These are phyloP conservation scores for Apocynum venetum DNA, from an alignment of 257 asterid genomes.

Conservation along the genomic window DNA sequence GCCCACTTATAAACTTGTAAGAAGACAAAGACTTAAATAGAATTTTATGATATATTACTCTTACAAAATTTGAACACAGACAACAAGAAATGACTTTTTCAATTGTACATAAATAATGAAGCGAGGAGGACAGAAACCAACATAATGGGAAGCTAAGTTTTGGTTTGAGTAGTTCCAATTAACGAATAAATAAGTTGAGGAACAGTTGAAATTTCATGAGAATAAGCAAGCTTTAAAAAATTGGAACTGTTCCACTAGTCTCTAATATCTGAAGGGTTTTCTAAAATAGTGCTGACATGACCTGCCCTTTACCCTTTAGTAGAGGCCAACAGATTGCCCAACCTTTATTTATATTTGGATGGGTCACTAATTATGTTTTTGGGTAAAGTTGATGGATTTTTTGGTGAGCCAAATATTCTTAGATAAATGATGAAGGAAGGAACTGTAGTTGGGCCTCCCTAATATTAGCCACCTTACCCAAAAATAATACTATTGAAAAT, in stretches of 20 bases:
- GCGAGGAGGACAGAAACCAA: neutral
- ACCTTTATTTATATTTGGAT: neutral
- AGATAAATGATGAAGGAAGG: neutral
- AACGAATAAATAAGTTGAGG: neutral
- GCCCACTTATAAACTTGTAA: no score
- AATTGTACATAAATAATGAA: no score
- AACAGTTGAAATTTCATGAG: neutral
- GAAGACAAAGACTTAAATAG: no score
- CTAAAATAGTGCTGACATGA: neutral
- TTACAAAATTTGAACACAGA: no score
- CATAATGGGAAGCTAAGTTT: neutral
- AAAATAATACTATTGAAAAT: neutral
- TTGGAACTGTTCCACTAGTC: neutral
- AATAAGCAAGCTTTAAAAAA: neutral
- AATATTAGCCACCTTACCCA: neutral
- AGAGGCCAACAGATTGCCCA: no score
- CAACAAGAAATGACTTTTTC: no score
- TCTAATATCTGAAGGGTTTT: neutral
- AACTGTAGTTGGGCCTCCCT: conserved; percentile 1
- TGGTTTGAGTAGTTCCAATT: neutral
- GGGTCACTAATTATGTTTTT: neutral
- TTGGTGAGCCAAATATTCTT: neutral
- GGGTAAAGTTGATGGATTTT: neutral
- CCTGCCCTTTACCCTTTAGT: no score
- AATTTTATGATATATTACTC: no score